Percentiles rank a stretch among this genome's conserved stretches.
phyloP scores from a whole-genome alignment of 257 asterid genomes.

The Salvia hispanica region DNA sequence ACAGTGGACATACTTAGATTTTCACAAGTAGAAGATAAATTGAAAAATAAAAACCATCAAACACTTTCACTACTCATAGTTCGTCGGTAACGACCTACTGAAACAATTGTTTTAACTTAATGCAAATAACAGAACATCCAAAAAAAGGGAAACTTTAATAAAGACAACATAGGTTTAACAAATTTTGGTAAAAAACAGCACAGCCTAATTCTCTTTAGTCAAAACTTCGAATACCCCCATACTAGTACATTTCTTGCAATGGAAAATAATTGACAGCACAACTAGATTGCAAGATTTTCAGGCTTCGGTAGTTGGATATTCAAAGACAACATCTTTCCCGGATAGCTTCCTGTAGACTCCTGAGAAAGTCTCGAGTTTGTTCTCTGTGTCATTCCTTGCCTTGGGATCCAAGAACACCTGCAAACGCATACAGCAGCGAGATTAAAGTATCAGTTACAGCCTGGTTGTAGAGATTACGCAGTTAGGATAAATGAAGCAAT shows the following conservation, averaged over 20 bases:
- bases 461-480: too few relatives aligned
- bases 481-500: not conserved
- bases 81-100: not conserved
- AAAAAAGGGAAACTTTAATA: not conserved
- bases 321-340: slow-evolving; percentile 56
- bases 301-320: slow-evolving; percentile 44
- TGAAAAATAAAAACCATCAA: not conserved
- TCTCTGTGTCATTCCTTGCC: slow-evolving; percentile 56
- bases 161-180: slow-evolving; percentile 27
- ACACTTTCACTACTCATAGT: not conserved
- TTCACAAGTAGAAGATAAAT: not conserved
- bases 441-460: not conserved
- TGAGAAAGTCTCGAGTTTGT: slow-evolving; percentile 55
- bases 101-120: not conserved
- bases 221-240: slow-evolving; percentile 40
- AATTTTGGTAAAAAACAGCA: slow-evolving; percentile 20
- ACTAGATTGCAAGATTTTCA: slow-evolving; percentile 20
- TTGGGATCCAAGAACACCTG: slow-evolving; percentile 60
- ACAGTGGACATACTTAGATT: too few relatives aligned
- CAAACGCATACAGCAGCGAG: not conserved
- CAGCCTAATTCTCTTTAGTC: slow-evolving; percentile 29
- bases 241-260: slow-evolving; percentile 20
- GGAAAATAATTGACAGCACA: slow-evolving; percentile 4
- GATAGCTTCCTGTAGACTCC: slow-evolving; percentile 69
- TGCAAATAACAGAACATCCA: not conserved